Evolutionary conservation across 2,329 filamentous ascomycete species (phyloP), one percentile per base, ranked within the genome.

Genomic region (Aspergillus costaricaensis): DNA sequence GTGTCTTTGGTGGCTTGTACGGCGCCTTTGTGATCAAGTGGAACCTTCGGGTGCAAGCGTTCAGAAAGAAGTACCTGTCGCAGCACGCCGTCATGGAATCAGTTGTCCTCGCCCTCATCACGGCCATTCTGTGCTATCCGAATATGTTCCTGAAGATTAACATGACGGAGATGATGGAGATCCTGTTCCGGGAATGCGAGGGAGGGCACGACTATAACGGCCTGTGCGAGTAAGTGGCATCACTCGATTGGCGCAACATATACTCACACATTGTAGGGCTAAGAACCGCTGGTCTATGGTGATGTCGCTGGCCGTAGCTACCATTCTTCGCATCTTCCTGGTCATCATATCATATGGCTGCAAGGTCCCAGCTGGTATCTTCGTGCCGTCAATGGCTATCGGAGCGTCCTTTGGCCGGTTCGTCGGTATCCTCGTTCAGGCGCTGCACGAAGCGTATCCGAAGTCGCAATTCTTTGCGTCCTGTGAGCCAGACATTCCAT

Each of bases 121-220:
- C 95, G 4, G 95, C 93, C 9, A 83, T 98, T 23, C 83, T 99
- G n/a, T 97, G 94, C 76, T 99, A 96, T 71, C 95, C 94, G 0
- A 99, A 99, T 69, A 92, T 91, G 75, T 98, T 99, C 66, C 75
- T 99, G 59, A 85, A 91, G 58, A 97, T 98, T 69, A 96, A 99
- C 77, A 98, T 99, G 95, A 97, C 95, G 0, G 94, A 98, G 80
- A 96, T 92, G 80, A 98, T 99, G 95, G 93, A 98, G 74, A 96
- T 97, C 64, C 80, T 99, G 10, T 99, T 99, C 75, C 84, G 91
- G 14, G 95, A 99, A 73, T 99, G 95, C 68, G 91, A 96, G 72
- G 92, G 90, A 5, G 88, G 84, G 19, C 90, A 96, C 73, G 91
- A 94, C 72, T 97, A 96, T 68, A 87, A 96, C 64, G 91, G 91